These are phyloP conservation scores for Aspergillus sp. DNA, from an alignment of 2,329 filamentous ascomycete species.

Conservation along the genomic window DNA sequence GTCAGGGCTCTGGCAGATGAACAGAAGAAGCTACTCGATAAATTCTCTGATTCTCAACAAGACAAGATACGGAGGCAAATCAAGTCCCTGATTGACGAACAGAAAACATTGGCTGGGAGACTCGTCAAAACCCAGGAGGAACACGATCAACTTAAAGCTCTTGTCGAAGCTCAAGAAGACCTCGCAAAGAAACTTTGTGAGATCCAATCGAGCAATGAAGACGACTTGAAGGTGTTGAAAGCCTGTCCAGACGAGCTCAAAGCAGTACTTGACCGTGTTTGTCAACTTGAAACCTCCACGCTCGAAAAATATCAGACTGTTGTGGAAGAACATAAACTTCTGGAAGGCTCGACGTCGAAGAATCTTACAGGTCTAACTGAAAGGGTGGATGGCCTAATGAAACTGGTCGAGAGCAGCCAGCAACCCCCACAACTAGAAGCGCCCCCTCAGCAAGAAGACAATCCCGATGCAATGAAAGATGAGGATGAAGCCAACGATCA, in stretches of 20 bases:
- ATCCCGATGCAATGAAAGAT: background rate
- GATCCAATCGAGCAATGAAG: background rate
- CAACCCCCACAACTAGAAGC: background rate
- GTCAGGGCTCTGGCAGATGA: background rate
- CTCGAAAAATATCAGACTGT: conserved; percentile 1
- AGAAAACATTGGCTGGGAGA: background rate
- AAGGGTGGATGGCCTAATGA: background rate
- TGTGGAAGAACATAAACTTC: conserved; percentile 2
- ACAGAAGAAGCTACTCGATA: background rate
- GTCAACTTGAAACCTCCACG: conserved; percentile 3
- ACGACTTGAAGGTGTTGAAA: background rate
- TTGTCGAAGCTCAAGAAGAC: background rate
- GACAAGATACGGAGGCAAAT: background rate
- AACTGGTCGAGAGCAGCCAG: background rate
- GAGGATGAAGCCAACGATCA: background rate
- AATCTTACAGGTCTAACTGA: background rate
- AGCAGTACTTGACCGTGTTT: conserved; percentile 12
- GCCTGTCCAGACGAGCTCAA: conserved; percentile 3
- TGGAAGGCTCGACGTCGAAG: background rate
- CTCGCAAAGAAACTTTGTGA: background rate
- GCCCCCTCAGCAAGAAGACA: background rate
- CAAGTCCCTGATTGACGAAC: background rate
- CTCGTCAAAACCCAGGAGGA: background rate
- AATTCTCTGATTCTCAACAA: background rate
- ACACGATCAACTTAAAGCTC: background rate